phyloP scores from a whole-genome alignment of 177 flowering plant genomes.

The Vitis hybrid region DNA sequence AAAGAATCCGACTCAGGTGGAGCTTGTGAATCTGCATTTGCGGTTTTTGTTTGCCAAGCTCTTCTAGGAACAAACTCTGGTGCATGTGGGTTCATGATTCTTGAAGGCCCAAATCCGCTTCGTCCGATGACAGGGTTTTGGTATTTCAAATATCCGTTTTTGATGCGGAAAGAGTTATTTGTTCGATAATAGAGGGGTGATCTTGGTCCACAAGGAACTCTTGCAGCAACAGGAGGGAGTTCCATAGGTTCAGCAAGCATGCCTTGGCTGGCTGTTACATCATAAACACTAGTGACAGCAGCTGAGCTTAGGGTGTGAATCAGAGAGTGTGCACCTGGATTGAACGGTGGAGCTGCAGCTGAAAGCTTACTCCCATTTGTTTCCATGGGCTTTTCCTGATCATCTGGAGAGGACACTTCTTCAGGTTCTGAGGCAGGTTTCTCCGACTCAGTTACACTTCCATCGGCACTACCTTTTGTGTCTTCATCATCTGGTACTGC shows the following conservation, averaged over 20 bases:
- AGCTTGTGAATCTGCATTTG: slow-evolving; percentile 19
- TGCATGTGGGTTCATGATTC: slow-evolving; percentile 81
- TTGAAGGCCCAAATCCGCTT: slow-evolving; percentile 33
- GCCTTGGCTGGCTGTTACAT: slow-evolving; percentile 47
- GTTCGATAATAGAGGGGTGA: slow-evolving; percentile 61
- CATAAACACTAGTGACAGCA: slow-evolving; percentile 45
- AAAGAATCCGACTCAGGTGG: slow-evolving; percentile 22
- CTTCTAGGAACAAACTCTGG: slow-evolving; percentile 75
- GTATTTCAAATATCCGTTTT: slow-evolving; percentile 39
- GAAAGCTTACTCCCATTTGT: slow-evolving; percentile 79
- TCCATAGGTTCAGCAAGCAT: slow-evolving; percentile 44
- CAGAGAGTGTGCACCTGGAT: slow-evolving; percentile 47
- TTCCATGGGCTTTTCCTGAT: slow-evolving; percentile 40
- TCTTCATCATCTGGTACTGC: slow-evolving; percentile 28
- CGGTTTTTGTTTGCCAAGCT: slow-evolving; percentile 34
- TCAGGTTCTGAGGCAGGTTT: slow-evolving; percentile 25
- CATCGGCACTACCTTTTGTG: slow-evolving; percentile 19
- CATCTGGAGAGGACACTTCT: slow-evolving; percentile 19
- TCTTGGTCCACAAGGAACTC: slow-evolving; percentile 83
- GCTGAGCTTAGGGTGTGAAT: slow-evolving; percentile 34
- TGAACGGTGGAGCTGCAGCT: slow-evolving; percentile 86
- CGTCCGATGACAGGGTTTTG: slow-evolving; percentile 35
- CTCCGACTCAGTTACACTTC: slow-evolving; percentile 27
- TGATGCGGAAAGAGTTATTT: slow-evolving; percentile 48
- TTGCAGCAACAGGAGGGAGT: slow-evolving; percentile 51